Conservation (phyloP, 768 basidiomycete species). For the Amanita rubescens region DNA sequence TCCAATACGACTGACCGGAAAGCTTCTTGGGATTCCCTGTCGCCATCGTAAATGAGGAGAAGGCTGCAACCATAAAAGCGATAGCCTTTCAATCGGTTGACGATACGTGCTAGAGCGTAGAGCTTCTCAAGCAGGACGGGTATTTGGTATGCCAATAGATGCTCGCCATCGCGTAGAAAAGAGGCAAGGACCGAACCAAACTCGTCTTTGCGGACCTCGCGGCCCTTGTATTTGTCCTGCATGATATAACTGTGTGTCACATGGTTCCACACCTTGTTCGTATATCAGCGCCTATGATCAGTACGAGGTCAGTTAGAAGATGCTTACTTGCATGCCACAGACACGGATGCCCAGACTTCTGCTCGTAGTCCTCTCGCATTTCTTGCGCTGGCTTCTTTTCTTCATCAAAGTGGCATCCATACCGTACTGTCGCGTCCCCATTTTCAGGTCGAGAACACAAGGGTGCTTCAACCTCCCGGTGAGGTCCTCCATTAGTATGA, state of each 20-base stretch:
- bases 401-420: conserved; percentile 88
- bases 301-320: conserved; percentile 1
- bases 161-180: conserved; percentile 81
- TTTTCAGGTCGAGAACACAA: conserved; percentile 97
- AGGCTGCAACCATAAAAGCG: conserved; percentile 98
- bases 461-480: conserved; percentile 87
- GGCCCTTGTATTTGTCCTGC: conserved; percentile 95
- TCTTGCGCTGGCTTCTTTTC: conserved; percentile 98
- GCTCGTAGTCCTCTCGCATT: conserved; percentile 95
- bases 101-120: conserved; percentile 88
- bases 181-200: conserved; percentile 77
- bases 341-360: conserved; percentile 84
- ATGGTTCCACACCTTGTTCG: conserved; percentile 83
- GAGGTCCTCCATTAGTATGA: conserved; percentile 98
- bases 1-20: conserved; percentile 57
- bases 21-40: conserved; percentile 76
- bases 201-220: conserved; percentile 80
- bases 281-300: conserved; percentile 8
- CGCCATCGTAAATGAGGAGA: conserved; percentile 96
- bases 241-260: conserved; percentile 76
- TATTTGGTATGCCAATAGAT: conserved; percentile 84
- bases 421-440: conserved; percentile 99
- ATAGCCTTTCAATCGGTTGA: conserved; percentile 87
- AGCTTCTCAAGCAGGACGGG: conserved; percentile 86
- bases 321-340: conserved; percentile 96